Percentiles rank a stretch among this genome's conserved stretches.
phyloP scores from a whole-genome alignment of 202 grass and related monocot genomes.

The Dendrocalamus latiflorus region DNA sequence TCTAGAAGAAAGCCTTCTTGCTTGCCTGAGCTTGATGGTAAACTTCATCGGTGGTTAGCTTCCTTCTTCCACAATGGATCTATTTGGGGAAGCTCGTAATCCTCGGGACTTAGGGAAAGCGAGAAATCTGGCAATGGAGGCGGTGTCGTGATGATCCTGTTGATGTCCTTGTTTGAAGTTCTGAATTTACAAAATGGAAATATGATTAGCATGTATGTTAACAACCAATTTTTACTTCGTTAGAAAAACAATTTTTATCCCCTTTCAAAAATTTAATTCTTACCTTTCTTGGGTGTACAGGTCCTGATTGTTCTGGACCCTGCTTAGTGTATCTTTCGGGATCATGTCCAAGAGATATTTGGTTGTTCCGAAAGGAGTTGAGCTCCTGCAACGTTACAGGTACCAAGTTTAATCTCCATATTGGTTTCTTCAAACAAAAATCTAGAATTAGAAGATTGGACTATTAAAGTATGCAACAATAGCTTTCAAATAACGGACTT shows the following conservation, averaged over 20 bases:
- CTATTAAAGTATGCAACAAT: not conserved
- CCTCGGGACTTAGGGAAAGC: constrained; percentile 62
- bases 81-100: constrained; percentile 70
- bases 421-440: not conserved
- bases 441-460: not conserved
- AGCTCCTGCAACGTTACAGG: constrained; percentile 43
- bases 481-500: not conserved
- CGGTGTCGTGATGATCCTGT: constrained; percentile 37
- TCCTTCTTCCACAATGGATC: constrained; percentile 51
- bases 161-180: constrained; percentile 2
- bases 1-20: not conserved
- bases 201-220: constrained; percentile 2
- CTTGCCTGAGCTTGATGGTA: not conserved
- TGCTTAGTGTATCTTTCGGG: constrained; percentile 63
- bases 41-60: constrained; percentile 15
- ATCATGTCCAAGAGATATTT: constrained; percentile 75
- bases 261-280: not conserved
- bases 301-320: constrained; percentile 50
- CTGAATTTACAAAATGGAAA: constrained; percentile 13
- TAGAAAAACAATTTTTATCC: not conserved
- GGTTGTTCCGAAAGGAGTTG: constrained; percentile 71
- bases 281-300: constrained; percentile 72
- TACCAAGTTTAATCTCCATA: not conserved
- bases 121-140: constrained; percentile 73
- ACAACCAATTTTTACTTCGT: constrained; percentile 13